Conservation (phyloP, 371 early-diverging fungal species). For the Mucor lusitanicus region DNA sequence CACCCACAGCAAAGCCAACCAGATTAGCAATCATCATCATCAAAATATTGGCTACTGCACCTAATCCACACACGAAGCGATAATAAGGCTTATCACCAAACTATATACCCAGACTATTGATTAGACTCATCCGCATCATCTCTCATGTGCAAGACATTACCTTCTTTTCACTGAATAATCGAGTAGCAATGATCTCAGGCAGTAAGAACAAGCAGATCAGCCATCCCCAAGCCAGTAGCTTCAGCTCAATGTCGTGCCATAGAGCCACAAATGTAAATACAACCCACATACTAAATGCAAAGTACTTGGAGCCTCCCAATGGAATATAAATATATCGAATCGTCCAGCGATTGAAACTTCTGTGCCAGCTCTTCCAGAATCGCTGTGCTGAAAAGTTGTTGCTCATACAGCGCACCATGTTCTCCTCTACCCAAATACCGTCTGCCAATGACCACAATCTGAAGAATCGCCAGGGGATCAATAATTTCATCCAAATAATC, state of each 20-base stretch:
- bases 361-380: conserved; percentile 96
- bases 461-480: conserved; percentile 94
- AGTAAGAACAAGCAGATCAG: conserved; percentile 81
- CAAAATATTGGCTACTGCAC: conserved; percentile 83
- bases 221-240: conserved; percentile 94
- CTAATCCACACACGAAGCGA: conserved; percentile 80
- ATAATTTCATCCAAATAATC: conserved; percentile 87
- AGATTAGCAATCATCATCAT: conserved; percentile 94
- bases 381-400: conserved; percentile 89
- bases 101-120: conserved; percentile 26
- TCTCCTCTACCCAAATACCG: conserved; percentile 85
- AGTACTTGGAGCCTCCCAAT: conserved; percentile 75
- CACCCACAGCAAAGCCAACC: conserved; percentile 91
- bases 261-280: conserved; percentile 95
- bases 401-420: conserved; percentile 91
- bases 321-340: conserved; percentile 92
- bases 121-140: background rate
- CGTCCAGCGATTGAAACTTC: conserved; percentile 87
- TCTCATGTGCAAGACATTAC: conserved; percentile 24
- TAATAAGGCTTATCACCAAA: conserved; percentile 69
- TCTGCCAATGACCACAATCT: conserved; percentile 90
- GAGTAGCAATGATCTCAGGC: conserved; percentile 76
- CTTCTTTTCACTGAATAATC: conserved; percentile 58
- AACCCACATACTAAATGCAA: conserved; percentile 71
- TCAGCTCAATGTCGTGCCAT: conserved; percentile 93